A percentile compares a stretch with the other conserved stretches of the same genome.
Conservation (phyloP, 768 basidiomycete genomes). For the Lactarius indigo region DNA sequence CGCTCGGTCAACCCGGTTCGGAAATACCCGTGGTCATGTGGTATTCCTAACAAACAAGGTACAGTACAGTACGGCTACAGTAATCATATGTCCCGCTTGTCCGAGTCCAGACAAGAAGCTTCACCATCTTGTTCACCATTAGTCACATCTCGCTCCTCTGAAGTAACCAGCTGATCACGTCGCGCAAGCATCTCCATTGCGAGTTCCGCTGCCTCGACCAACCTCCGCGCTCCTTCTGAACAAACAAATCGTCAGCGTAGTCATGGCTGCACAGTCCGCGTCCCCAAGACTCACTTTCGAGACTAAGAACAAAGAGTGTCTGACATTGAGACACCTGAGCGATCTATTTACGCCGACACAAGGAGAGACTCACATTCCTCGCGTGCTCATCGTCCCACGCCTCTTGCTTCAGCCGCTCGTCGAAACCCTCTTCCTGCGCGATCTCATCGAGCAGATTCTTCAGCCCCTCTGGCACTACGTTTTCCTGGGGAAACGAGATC, state of each 20-base stretch:
- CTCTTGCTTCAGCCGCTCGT: constrained; percentile 37
- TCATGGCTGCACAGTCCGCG: neutral
- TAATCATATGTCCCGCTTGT: no score
- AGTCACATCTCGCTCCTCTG: neutral
- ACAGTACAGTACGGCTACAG: no score
- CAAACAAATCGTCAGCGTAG: neutral
- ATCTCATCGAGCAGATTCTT: constrained; percentile 42
- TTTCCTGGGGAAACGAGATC: constrained; percentile 4
- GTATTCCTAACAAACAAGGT: neutral
- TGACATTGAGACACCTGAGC: constrained; percentile 22
- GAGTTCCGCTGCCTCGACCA: constrained; percentile 36
- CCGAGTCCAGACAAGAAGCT: neutral
- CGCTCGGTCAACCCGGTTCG: constrained; percentile 21
- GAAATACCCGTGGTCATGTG: constrained; percentile 1
- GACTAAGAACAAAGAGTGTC: constrained; percentile 43
- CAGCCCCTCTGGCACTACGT: constrained; percentile 30
- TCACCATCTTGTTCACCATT: neutral
- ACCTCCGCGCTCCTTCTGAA: constrained; percentile 34
- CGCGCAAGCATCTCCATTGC: constrained; percentile 33
- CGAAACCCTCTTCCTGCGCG: constrained; percentile 33
- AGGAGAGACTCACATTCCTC: constrained; percentile 36
- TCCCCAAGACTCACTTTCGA: constrained; percentile 40
- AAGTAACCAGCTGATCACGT: constrained; percentile 30
- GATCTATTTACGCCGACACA: neutral
- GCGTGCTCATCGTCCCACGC: constrained; percentile 43